Evolutionary conservation across 768 basidiomycete species (phyloP), one percentile per base, ranked within the genome.

Genomic region (Hericium coralloides): DNA sequence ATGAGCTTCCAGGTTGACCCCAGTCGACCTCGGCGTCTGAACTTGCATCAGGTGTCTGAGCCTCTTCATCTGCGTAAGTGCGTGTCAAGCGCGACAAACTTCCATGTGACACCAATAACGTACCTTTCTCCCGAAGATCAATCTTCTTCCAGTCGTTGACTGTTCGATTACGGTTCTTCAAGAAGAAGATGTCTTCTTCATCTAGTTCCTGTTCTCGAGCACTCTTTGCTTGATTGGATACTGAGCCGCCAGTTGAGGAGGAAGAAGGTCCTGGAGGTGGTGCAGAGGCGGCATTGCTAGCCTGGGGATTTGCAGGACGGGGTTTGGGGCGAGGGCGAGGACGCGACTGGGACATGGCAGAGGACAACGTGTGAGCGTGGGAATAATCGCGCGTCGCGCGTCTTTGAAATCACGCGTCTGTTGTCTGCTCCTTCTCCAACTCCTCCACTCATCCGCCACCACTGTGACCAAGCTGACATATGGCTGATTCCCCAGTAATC

Each of bases 141-240:
- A 91, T 67, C 57, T 76, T 77, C 65, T 74, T 79, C 85, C 88
- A 89, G 3, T 76, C 72, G 53, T 76, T 71, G 4, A 73, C 66
- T 4, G 80, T 79, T 52, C 86, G 74, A 58, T 78, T 77, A 47
- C 71, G 74, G 66, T 89, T 92, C 52, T 79, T 79, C 64, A 89
- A 79, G 62, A 90, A 91, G 68, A 81, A 73, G 15, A 79, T 81
- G 67, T 91, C 87, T 52, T 80, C 81, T 57, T 89, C 84, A 12
- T 78, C 67, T 20, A 73, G 69, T 50, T 71, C 68, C 18, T 68
- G 47, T 49, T 41, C 61, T 17, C 56, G 60, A 41, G 55, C 58
- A 37, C 54, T 53, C 53, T 60, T 55, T 12, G 38, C 37, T 22
- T 62, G 52, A 4, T 45, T 23, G 20, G 63, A 56, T 9, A 58